Evolutionary conservation across 2,329 filamentous ascomycete species (phyloP), one percentile per base, ranked within the genome.

Genomic region (Hypomyces rosellus): DNA sequence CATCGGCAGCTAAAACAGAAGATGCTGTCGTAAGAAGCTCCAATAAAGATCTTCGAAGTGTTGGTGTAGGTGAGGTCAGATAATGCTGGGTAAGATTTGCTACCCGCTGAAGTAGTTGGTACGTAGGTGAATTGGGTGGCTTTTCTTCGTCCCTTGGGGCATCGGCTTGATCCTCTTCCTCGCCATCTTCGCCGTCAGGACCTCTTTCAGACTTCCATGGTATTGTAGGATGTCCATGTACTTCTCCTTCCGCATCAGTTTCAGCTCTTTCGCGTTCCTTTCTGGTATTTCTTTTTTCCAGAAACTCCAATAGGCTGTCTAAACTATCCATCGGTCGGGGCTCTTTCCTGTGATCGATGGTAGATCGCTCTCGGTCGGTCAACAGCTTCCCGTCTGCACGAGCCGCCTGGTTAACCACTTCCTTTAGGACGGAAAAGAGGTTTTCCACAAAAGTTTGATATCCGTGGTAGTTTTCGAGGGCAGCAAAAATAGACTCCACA

Each of bases 401-500:
- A 11, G 84, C 81, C 3, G 89, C 89, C 68, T 96, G 89, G 48
- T 89, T 82, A 11, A 93, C 89, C 50, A 97, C 82, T 53, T 89
- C 88, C 48, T 82, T 84, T 5, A 99, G 71, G 0, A 95, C 89
- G 1, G 80, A 74, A 64, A 97, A 99, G 5, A 99, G 73, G 42
- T 84, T 80, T 63, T 96, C 89, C 1, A 95, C 91, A 50, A 99
- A 83, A 15, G 78, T 71, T 1, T 89, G 84, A 64, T 99, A 97
- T 1, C 93, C 93, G 61, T 99, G 93, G 60, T 93, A 99, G 61
- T 89, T 88, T 58, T 96, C 90, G n/a, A 99, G 72, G 0, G 91
- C 89, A 0, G 88, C 86, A 65, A 99, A 97, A 37, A 99, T 89
- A 1, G 89, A 92, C 4, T 85, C 86, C 3, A 97, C 84, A 1